Percentiles rank a stretch among this genome's conserved stretches.
These are phyloP conservation scores for Globisporangium recalcitrans DNA, from an alignment of 352 stramenopile genomes.

Conservation along the genomic window DNA sequence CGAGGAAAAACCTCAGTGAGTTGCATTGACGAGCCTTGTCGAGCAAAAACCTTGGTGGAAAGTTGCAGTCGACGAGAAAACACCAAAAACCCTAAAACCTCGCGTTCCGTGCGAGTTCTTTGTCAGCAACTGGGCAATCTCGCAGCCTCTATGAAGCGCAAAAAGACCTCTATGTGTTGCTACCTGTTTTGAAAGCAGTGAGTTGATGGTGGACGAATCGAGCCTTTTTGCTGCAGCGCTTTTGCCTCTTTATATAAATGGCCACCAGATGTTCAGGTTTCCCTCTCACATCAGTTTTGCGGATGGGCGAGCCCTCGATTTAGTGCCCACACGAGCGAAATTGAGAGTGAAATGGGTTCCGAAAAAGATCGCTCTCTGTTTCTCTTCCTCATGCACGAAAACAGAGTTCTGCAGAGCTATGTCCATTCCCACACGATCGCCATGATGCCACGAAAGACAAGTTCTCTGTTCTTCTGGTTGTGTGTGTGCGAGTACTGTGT, in stretches of 20 bases:
- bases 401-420: no score
- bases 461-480: neutral
- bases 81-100: neutral
- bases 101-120: neutral
- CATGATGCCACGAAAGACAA: neutral
- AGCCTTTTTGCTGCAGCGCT: no score
- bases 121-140: neutral
- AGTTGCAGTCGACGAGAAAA: neutral
- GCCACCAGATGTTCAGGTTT: neutral
- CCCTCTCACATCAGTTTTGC: neutral
- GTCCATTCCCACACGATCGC: neutral
- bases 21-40: neutral
- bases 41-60: neutral
- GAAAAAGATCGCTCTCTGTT: neutral
- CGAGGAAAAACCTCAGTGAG: neutral
- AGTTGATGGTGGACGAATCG: neutral
- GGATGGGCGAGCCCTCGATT: neutral
- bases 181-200: neutral
- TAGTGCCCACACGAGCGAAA: neutral
- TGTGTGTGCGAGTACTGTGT: neutral
- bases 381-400: neutral
- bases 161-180: neutral
- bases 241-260: neutral
- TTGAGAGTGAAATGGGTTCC: slow-evolving; percentile 1
- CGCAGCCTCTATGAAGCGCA: neutral